phyloP scores from a whole-genome alignment of 768 basidiomycete genomes.

The Polyporus arcularius region DNA sequence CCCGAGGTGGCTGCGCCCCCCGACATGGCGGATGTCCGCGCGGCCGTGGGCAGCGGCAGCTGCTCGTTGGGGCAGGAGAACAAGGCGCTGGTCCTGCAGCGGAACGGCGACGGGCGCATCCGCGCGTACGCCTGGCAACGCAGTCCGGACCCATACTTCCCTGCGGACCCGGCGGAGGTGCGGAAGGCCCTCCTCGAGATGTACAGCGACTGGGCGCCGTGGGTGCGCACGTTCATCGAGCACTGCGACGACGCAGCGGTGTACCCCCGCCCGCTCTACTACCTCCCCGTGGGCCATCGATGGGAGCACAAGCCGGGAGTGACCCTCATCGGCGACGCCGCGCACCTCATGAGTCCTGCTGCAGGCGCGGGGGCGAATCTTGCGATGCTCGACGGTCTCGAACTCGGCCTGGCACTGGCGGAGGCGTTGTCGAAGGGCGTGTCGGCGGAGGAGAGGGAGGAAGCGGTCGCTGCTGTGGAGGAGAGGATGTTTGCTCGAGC shows the following conservation, averaged over 20 bases:
- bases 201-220: constrained; percentile 13
- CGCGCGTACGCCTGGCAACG: constrained; percentile 18
- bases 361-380: constrained; percentile 40
- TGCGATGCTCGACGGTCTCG: constrained; percentile 32
- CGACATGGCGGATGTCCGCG: not conserved
- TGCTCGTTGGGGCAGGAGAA: constrained; percentile 28
- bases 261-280: constrained; percentile 17
- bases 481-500: constrained; percentile 5
- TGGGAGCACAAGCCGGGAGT: constrained; percentile 15
- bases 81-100: constrained; percentile 33
- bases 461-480: not conserved
- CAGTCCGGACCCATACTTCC: constrained; percentile 6
- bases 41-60: constrained; percentile 31
- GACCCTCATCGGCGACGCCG: constrained; percentile 31
- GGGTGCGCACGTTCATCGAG: constrained; percentile 13
- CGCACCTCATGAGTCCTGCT: constrained; percentile 40
- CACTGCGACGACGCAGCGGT: constrained; percentile 6
- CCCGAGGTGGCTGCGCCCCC: constrained; percentile 14
- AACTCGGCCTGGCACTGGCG: constrained; percentile 14
- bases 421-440: not conserved
- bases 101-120: constrained; percentile 31
- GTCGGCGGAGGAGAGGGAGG: constrained; percentile 6
- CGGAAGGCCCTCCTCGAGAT: constrained; percentile 4
- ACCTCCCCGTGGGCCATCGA: constrained; percentile 13
- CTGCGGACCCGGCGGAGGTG: constrained; percentile 11